A percentile compares a stretch with the other conserved stretches of the same genome.
Evolutionary conservation across 2,329 filamentous ascomycete species (phyloP).

Genomic region (Cladophialophora exuberans): DNA sequence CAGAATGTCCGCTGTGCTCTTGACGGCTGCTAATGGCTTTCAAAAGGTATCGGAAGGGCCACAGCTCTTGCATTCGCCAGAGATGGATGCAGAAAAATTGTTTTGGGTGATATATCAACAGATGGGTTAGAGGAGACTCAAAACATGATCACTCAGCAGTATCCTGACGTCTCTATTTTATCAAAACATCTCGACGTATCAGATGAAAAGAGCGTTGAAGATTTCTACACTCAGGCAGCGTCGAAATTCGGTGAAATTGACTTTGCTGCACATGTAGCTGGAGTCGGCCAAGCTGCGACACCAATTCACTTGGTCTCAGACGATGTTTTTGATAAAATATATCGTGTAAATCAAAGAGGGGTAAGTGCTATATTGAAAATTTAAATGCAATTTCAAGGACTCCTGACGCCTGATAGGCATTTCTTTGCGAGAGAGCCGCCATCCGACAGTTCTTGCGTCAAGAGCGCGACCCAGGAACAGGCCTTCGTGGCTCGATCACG

Average conservation of each 20-base stretch:
- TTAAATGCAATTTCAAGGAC: too few relatives aligned
- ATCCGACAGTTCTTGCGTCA: not conserved
- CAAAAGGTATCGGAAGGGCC: not conserved
- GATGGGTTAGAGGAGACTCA: not conserved
- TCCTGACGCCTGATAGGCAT: too few relatives aligned
- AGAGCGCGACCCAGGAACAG: not conserved
- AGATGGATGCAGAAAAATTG: slow-evolving; percentile 2
- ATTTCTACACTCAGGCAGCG: not conserved
- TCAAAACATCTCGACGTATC: not conserved
- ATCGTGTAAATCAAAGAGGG: not conserved
- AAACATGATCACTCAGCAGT: not conserved
- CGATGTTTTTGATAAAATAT: not conserved
- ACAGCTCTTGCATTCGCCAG: slow-evolving; percentile 5
- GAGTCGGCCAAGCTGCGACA: not conserved
- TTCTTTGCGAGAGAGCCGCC: not conserved
- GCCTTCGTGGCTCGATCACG: not conserved
- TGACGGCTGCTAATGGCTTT: not conserved
- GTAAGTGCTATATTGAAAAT: not conserved
- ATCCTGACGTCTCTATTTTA: not conserved
- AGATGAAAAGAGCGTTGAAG: not conserved
- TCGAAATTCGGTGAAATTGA: not conserved
- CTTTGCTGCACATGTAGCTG: not conserved
- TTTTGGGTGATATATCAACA: not conserved
- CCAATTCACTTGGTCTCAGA: not conserved
- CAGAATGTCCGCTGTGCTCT: not conserved